Evolutionary conservation across 179 eudicot genomes (phyloP).

Genomic region (Pouteria campechiana): DNA sequence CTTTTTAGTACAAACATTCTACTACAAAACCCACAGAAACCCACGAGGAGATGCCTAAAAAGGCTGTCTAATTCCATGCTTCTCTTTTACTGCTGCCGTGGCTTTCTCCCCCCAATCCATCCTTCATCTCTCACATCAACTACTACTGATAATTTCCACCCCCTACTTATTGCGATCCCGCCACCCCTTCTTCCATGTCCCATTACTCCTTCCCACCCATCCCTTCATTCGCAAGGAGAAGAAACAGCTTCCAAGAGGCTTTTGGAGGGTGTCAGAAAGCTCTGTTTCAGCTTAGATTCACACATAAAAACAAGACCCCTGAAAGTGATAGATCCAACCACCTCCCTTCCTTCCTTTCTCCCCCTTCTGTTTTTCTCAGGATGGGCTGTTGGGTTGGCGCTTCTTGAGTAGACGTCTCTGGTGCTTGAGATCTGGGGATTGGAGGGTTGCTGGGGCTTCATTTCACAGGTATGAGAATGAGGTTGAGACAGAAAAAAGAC

Average conservation of each 20-base stretch:
- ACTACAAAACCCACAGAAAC: too few species aligned
- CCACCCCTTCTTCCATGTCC: constrained; percentile 10
- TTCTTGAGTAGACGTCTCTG: constrained; percentile 8
- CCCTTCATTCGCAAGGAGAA: constrained; percentile 10
- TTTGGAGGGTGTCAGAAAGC: constrained; percentile 32
- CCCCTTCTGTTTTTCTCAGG: too few species aligned
- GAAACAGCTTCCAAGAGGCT: background rate
- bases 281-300: constrained; percentile 47
- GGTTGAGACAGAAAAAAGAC: too few species aligned
- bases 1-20: too few species aligned
- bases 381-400: too few species aligned
- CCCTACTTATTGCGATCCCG: constrained; percentile 17
- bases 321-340: background rate
- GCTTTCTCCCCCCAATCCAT: too few species aligned
- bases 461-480: constrained; percentile 12
- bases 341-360: too few species aligned
- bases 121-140: too few species aligned
- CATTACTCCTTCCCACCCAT: constrained; percentile 12
- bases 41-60: too few species aligned
- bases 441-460: constrained; percentile 10
- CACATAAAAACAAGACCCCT: constrained; percentile 16
- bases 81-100: constrained; percentile 21
- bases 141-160: constrained; percentile 53
- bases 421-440: constrained; percentile 10
- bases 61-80: too few species aligned